A percentile compares a stretch with the other conserved stretches of the same genome.
Evolutionary conservation across 768 basidiomycete genomes (phyloP).

Genomic region (Rhodotorula graminis): DNA sequence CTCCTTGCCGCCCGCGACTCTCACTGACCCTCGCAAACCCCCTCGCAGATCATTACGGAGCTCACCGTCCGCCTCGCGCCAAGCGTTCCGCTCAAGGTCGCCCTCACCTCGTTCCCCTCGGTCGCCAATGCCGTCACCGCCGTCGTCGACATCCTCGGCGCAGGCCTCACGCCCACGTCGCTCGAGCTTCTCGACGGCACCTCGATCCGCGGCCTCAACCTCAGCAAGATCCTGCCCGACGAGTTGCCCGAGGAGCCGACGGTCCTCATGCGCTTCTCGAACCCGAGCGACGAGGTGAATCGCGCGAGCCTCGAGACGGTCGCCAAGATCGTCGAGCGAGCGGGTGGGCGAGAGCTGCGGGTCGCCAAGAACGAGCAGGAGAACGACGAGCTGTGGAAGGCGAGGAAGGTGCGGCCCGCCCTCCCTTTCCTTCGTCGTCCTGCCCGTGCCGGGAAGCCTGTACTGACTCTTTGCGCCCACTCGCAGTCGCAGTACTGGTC

Average conservation of each 20-base stretch:
- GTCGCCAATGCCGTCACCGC: conserved; percentile 72
- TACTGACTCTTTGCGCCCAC: background rate
- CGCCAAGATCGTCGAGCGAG: conserved; percentile 60
- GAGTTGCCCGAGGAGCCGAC: conserved; percentile 47
- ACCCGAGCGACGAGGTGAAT: conserved; percentile 58
- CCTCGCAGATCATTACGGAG: conserved; percentile 61
- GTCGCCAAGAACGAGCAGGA: conserved; percentile 75
- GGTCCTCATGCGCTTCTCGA: conserved; percentile 89
- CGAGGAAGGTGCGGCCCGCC: conserved; percentile 35
- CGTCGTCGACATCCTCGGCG: conserved; percentile 71
- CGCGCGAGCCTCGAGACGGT: conserved; percentile 60
- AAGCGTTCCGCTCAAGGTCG: conserved; percentile 72
- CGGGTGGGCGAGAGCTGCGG: conserved; percentile 64
- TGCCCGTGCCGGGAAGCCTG: no score
- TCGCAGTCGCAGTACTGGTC: conserved; percentile 63
- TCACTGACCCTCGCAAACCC: background rate
- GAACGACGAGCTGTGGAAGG: conserved; percentile 74
- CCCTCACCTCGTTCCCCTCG: conserved; percentile 77
- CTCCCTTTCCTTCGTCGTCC: background rate
- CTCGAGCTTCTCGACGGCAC: conserved; percentile 78
- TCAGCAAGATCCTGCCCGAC: conserved; percentile 46
- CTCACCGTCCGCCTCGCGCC: conserved; percentile 81
- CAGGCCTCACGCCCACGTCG: conserved; percentile 71
- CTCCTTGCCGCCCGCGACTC: no score
- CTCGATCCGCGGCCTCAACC: conserved; percentile 65